phyloP scores from a whole-genome alignment of 108 stramenopile genomes.

The Stephanodiscus triporus region DNA sequence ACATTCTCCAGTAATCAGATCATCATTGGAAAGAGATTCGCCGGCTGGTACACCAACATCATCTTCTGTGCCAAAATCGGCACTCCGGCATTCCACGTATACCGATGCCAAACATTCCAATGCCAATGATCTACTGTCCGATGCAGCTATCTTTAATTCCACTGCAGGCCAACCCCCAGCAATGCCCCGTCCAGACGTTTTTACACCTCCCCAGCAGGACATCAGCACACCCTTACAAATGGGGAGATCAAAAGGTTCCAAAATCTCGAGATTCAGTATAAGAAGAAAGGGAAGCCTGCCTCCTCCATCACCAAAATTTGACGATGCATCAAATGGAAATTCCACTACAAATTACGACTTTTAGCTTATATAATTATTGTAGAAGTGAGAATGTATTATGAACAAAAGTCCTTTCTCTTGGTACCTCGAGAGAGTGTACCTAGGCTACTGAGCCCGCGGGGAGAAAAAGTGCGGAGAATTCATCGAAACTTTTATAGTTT shows the following conservation, averaged over 20 bases:
- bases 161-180: slow-evolving; percentile 1
- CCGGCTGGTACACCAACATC: slow-evolving; percentile 1
- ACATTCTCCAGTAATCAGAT: slow-evolving; percentile 41
- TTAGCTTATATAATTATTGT: too few relatives aligned
- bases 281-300: slow-evolving; percentile 26
- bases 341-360: slow-evolving; percentile 50
- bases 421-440: too few relatives aligned
- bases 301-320: slow-evolving; percentile 27
- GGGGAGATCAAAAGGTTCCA: slow-evolving; percentile 30
- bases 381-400: too few relatives aligned
- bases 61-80: slow-evolving; percentile 19
- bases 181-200: slow-evolving; percentile 1
- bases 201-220: not conserved
- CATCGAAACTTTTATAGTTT: too few relatives aligned
- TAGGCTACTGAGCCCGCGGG: too few relatives aligned
- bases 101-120: slow-evolving; percentile 16
- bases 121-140: slow-evolving; percentile 35
- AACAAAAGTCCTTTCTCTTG: too few relatives aligned
- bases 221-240: slow-evolving; percentile 5
- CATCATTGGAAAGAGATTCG: slow-evolving; percentile 27
- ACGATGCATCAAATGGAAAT: slow-evolving; percentile 40
- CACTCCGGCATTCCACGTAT: slow-evolving; percentile 20
- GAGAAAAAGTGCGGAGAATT: too few relatives aligned
- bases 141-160: not conserved
- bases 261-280: slow-evolving; percentile 26